Evolutionary conservation across 441 rosid genomes (phyloP), one percentile per base, ranked within the genome.

Genomic region (Pelargonium hybrid): DNA sequence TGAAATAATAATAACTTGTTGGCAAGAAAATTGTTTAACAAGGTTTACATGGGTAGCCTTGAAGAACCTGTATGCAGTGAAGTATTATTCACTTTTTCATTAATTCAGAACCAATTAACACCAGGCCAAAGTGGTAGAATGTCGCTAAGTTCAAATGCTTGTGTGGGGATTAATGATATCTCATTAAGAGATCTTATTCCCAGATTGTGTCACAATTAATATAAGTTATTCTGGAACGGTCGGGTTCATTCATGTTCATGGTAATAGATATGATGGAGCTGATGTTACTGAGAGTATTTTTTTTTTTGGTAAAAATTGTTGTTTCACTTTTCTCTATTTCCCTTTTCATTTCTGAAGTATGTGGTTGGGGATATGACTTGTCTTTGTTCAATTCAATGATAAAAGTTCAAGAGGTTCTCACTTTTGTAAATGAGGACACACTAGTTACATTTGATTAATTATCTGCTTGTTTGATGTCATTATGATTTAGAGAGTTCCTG

Each of bases 121-220:
- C 47, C 29, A 65, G 65, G 41, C 37, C 25, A 21, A 69, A 69
- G 21, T 67, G 70, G 66, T 65, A 65, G 50, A 68, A 70, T 17
- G 63, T 25, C 39, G 6, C 48, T 8, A 5, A 34, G 69, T n/a
- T 17, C 25, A 17, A 50, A 23, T 17, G 17, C 39, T 63, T 50
- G 26, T 11, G 7, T 17, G 21, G 25, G 25, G n/a, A 43, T 25
- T 69, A 62, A 64, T 71, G 73, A 52, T 29, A 17, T 17, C 29
- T 20, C 21, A 52, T 52, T 52, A 56, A 6, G 39, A 34, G 7
- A 34, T 34, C 39, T 5, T 34, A 34, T 34, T 34, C 39, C 39
- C 39, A 34, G 0, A 34, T 56, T 39, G 21, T 52, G 47, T 37
- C 14, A 26, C 26, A 57, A 14, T 69, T 9, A 25, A 37, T 17